These are phyloP conservation scores for Arachis stenosperma DNA, from an alignment of 306 rosid species.

Conservation along the genomic window DNA sequence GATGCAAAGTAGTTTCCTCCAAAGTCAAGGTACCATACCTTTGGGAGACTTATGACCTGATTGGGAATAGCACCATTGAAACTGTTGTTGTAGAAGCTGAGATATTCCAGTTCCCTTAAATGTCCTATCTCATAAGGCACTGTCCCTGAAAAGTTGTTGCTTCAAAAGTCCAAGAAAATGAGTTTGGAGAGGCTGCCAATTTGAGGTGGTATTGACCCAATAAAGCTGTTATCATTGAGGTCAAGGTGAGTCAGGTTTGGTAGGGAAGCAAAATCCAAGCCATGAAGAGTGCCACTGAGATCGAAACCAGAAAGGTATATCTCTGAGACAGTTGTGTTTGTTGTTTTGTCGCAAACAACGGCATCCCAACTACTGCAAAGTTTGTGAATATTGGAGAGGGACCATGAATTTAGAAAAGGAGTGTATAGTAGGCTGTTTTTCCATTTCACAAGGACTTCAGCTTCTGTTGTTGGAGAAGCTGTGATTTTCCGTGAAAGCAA, in stretches of 20 bases:
- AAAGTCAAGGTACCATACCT: constrained; percentile 59
- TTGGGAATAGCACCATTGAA: constrained; percentile 54
- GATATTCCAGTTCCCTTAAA: constrained; percentile 57
- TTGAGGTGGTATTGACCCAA: constrained; percentile 57
- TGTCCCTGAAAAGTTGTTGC: constrained; percentile 43
- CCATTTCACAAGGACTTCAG: constrained; percentile 71
- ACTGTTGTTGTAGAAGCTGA: constrained; percentile 45
- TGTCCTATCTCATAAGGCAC: constrained; percentile 56
- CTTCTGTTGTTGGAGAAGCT: constrained; percentile 62
- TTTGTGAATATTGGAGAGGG: constrained; percentile 47
- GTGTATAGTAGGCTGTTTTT: constrained; percentile 49
- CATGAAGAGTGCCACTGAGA: constrained; percentile 45
- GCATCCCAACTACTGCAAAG: constrained; percentile 60
- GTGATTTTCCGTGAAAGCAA: constrained; percentile 47
- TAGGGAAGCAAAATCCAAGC: constrained; percentile 50
- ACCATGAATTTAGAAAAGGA: constrained; percentile 56
- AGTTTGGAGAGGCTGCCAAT: constrained; percentile 68
- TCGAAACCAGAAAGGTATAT: constrained; percentile 48
- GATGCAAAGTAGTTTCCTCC: constrained; percentile 49
- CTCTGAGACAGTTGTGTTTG: constrained; percentile 39
- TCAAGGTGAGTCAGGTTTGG: constrained; percentile 52
- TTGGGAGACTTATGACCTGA: constrained; percentile 58
- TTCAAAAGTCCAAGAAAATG: constrained; percentile 55
- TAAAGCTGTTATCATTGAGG: constrained; percentile 52
- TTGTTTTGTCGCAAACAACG: constrained; percentile 48